Conservation (phyloP, 1,284 basidiomycete species). For the Blastosporella zonata region DNA sequence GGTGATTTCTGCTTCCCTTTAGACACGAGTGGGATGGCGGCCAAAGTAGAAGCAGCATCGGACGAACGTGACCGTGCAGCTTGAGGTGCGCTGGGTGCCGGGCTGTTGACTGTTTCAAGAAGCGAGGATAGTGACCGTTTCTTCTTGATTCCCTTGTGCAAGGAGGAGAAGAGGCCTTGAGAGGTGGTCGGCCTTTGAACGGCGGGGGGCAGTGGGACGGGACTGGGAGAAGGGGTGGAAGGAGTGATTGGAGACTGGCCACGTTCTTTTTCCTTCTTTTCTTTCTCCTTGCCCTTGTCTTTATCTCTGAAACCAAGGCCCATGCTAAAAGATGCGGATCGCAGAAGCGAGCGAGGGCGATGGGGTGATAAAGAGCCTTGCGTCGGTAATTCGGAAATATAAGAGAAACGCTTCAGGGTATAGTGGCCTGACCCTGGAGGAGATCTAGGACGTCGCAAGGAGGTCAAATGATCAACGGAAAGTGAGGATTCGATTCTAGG, state of each 20-base stretch:
- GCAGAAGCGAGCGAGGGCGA: slow-evolving; percentile 18
- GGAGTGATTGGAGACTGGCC: slow-evolving; percentile 4
- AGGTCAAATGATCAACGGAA: slow-evolving; percentile 13
- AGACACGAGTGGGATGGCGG: neutral
- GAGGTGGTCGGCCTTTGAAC: slow-evolving; percentile 17
- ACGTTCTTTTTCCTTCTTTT: slow-evolving; percentile 17
- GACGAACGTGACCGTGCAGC: slow-evolving; percentile 16
- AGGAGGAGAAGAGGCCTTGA: slow-evolving; percentile 17
- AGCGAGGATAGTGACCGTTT: slow-evolving; percentile 34
- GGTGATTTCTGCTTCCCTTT: slow-evolving; percentile 9
- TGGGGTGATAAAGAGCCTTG: slow-evolving; percentile 7
- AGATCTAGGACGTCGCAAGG: slow-evolving; percentile 18
- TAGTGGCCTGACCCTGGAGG: slow-evolving; percentile 21
- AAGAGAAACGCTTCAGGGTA: slow-evolving; percentile 22
- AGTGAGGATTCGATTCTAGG: slow-evolving; percentile 11
- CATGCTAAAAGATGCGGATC: slow-evolving; percentile 27
- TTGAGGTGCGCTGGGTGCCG: slow-evolving; percentile 8
- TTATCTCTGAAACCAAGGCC: slow-evolving; percentile 29
- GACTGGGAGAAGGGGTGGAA: neutral
- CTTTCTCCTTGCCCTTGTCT: slow-evolving; percentile 22
- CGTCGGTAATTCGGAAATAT: slow-evolving; percentile 16
- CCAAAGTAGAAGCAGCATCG: slow-evolving; percentile 8
- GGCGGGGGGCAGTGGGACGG: slow-evolving; percentile 6
- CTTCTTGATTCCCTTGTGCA: slow-evolving; percentile 27
- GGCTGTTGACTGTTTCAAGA: slow-evolving; percentile 18